A percentile compares a stretch with the other conserved stretches of the same genome.
Conservation (phyloP, 768 basidiomycete species). For the Russula compacta region DNA sequence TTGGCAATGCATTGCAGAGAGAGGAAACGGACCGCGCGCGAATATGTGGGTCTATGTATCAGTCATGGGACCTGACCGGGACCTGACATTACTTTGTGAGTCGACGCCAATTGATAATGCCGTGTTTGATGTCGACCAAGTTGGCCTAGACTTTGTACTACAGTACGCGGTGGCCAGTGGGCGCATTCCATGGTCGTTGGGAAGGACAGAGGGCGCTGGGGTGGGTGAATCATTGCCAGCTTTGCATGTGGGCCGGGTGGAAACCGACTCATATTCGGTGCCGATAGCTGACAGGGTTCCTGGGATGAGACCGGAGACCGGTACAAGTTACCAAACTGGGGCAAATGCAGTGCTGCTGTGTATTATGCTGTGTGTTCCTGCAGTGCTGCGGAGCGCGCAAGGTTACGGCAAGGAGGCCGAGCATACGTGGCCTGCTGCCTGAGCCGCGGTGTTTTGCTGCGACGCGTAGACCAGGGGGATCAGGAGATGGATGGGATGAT, state of each 20-base stretch:
- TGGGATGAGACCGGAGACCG: conserved; percentile 5
- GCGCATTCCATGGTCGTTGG: not conserved
- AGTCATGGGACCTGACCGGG: not conserved
- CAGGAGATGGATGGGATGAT: not conserved
- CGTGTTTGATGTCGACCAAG: not conserved
- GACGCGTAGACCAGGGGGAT: not conserved
- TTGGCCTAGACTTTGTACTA: not conserved
- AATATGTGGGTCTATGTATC: not conserved
- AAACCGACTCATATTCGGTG: conserved; percentile 12
- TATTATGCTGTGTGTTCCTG: not conserved
- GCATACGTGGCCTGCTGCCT: not conserved
- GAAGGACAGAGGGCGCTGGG: not conserved
- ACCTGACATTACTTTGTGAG: not conserved
- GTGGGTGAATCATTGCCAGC: not conserved
- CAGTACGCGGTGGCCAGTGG: not conserved
- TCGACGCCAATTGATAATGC: conserved; percentile 1
- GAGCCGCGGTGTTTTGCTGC: not conserved
- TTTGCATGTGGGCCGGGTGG: not conserved
- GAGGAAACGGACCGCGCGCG: not conserved
- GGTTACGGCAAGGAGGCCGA: not conserved
- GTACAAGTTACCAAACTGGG: conserved; percentile 1
- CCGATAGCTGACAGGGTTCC: conserved; percentile 6
- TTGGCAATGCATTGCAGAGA: not conserved
- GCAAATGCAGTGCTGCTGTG: not conserved
- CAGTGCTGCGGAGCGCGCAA: not conserved